These are phyloP conservation scores for Candida mesenterica DNA, from an alignment of 1,139 yeast species.

Conservation along the genomic window DNA sequence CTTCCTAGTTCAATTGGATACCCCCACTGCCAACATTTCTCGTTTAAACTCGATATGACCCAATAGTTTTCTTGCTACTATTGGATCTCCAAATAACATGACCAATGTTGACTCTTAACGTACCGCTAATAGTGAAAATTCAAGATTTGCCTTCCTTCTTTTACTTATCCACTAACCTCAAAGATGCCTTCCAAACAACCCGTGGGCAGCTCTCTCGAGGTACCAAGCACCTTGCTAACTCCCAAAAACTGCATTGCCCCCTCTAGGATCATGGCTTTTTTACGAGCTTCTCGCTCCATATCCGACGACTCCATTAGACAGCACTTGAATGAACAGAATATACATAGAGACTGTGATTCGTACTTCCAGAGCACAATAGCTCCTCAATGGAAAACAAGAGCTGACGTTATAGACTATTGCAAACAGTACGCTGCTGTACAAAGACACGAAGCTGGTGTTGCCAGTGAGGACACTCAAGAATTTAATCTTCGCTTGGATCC, in stretches of 20 bases:
- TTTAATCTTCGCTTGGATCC: constrained; percentile 42
- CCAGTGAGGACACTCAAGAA: constrained; percentile 8
- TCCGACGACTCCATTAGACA: constrained; percentile 42
- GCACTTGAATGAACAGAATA: constrained; percentile 32
- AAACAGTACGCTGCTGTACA: constrained; percentile 24
- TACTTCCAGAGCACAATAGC: constrained; percentile 29
- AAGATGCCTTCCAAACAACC: no score
- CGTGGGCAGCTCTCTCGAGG: no score
- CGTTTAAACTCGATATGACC: no score
- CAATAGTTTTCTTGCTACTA: no score
- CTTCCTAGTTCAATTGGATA: no score
- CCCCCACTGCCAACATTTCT: no score
- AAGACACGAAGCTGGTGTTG: constrained; percentile 13
- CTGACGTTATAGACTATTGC: constrained; percentile 32
- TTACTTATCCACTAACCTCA: no score
- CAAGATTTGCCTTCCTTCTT: no score
- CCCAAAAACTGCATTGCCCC: constrained; percentile 35
- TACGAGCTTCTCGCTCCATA: constrained; percentile 36
- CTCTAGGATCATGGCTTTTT: constrained; percentile 36
- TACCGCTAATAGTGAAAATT: no score
- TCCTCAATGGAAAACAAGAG: constrained; percentile 40
- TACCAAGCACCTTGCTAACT: constrained; percentile 8
- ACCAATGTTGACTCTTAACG: constrained; percentile 1
- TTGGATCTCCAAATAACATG: no score
- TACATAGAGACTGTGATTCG: constrained; percentile 22